phyloP scores from a whole-genome alignment of 331 rosid species.

The Rhamnella rubrinervis region DNA sequence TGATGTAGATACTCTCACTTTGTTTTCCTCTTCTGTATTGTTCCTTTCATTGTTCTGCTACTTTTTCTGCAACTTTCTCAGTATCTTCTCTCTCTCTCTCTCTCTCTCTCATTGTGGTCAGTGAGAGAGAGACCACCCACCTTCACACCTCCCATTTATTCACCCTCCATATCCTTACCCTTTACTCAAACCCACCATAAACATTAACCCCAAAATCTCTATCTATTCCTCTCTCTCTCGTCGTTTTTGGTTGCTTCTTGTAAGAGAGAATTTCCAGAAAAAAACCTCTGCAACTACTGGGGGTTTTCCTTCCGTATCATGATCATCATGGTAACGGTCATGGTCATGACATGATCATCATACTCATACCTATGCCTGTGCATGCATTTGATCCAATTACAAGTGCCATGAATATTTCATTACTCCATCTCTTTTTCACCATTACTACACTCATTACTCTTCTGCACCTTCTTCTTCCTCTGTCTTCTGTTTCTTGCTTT shows the following conservation, averaged over 20 bases:
- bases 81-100: constrained; percentile 23
- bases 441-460: constrained; percentile 17
- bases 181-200: neutral
- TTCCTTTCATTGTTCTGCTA: constrained; percentile 63
- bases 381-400: constrained; percentile 23
- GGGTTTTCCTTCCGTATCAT: too few species aligned
- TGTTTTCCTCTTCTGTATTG: constrained; percentile 50
- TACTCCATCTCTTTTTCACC: constrained; percentile 25
- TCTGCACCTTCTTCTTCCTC: constrained; percentile 25
- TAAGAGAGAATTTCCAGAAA: constrained; percentile 14
- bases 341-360: constrained; percentile 24
- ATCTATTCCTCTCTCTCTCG: constrained; percentile 11
- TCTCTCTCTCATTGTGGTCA: constrained; percentile 12
- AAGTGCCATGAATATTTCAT: constrained; percentile 34
- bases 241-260: constrained; percentile 8
- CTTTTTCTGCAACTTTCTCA: constrained; percentile 29
- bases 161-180: constrained; percentile 12
- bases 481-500: constrained; percentile 1
- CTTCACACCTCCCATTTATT: constrained; percentile 28
- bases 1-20: constrained; percentile 41
- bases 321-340: too few species aligned
- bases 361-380: neutral
- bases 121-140: constrained; percentile 9
- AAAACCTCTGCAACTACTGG: neutral
- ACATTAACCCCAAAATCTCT: neutral